phyloP scores from a whole-genome alignment of 345 rosid species.

The Toxicodendron radicans region DNA sequence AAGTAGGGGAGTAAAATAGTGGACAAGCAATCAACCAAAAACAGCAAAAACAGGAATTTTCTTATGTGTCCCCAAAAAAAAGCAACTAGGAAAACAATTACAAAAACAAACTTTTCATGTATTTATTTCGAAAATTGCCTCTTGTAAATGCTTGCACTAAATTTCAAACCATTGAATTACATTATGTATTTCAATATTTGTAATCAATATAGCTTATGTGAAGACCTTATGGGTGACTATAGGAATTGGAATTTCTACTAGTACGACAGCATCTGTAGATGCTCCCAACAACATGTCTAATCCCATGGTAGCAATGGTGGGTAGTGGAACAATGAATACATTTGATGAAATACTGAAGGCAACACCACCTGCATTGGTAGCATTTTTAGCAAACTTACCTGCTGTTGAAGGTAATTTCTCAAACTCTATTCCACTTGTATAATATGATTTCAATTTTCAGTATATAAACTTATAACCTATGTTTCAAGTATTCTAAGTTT shows the following conservation, averaged over 20 bases:
- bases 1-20: too few relatives aligned
- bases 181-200: not conserved
- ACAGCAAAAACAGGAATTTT: too few relatives aligned
- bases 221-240: slow-evolving; percentile 14
- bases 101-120: too few relatives aligned
- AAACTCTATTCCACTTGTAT: slow-evolving; percentile 5
- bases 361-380: slow-evolving; percentile 71
- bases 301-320: slow-evolving; percentile 33
- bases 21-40: too few relatives aligned
- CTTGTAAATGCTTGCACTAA: too few relatives aligned
- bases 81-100: too few relatives aligned
- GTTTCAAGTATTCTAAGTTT: too few relatives aligned
- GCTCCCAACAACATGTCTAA: slow-evolving; percentile 44
- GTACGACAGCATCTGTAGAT: slow-evolving; percentile 36
- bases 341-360: slow-evolving; percentile 73
- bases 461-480: too few relatives aligned
- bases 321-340: slow-evolving; percentile 43
- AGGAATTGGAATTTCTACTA: slow-evolving; percentile 40
- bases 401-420: slow-evolving; percentile 58
- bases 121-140: too few relatives aligned
- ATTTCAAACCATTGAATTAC: not conserved
- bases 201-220: slow-evolving; percentile 2
- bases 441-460: too few relatives aligned
- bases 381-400: slow-evolving; percentile 81
- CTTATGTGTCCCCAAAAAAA: too few relatives aligned